These are phyloP conservation scores for Malania oleifera DNA, from an alignment of 164 flowering plant species.

Conservation along the genomic window DNA sequence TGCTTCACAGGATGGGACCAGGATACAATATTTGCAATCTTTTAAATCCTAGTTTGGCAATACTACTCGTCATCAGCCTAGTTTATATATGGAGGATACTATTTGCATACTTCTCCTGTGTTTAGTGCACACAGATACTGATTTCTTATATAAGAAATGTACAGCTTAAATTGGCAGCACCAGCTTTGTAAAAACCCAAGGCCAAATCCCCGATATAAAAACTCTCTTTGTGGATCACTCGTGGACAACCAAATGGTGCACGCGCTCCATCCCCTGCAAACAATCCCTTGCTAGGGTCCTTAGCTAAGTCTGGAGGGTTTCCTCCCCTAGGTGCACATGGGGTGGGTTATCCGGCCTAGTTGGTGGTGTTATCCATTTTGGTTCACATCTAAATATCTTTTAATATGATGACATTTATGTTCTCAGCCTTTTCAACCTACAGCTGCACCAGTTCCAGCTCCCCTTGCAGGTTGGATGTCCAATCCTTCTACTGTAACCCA, in stretches of 20 bases:
- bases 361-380: not conserved
- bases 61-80: not conserved
- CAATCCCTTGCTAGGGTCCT: conserved; percentile 14
- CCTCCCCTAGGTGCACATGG: conserved; percentile 17
- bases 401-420: not conserved
- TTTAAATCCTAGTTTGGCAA: not conserved
- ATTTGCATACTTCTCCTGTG: not conserved
- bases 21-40: not conserved
- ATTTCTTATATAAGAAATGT: not conserved
- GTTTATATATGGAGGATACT: too few relatives aligned
- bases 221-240: conserved; percentile 8
- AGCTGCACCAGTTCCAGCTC: conserved; percentile 12
- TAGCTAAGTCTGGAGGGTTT: conserved; percentile 15
- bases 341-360: conserved; percentile 2
- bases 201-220: conserved; percentile 4
- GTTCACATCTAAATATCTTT: not conserved
- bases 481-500: conserved; percentile 12
- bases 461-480: conserved; percentile 19
- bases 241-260: conserved; percentile 9
- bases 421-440: conserved; percentile 18
- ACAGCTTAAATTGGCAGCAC: conserved; percentile 16
- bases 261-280: conserved; percentile 1
- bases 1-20: not conserved
- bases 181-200: conserved; percentile 7
- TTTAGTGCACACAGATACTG: not conserved